A percentile compares a stretch with the other conserved stretches of the same genome.
Conservation (phyloP, 345 rosid genomes). For the Murraya koenigii region DNA sequence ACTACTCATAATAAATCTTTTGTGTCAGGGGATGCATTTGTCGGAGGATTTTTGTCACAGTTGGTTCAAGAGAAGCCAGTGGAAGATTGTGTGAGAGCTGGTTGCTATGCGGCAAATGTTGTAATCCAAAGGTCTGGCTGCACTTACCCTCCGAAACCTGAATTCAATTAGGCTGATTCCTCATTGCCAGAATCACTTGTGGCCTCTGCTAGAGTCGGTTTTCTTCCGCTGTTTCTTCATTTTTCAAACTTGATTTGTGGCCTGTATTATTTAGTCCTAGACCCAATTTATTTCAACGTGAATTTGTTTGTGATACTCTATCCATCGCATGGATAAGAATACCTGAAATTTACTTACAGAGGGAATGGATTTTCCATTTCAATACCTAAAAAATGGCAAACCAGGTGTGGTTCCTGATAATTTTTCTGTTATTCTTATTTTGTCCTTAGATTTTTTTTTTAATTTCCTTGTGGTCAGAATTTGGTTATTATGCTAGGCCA, state of each 20-base stretch:
- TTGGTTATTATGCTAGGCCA: not conserved
- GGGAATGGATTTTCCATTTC: not conserved
- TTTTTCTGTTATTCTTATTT: not conserved
- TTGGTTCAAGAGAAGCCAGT: constrained; percentile 71
- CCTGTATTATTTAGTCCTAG: not conserved
- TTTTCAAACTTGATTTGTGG: not conserved
- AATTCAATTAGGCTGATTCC: constrained; percentile 32
- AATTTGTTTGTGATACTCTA: not conserved
- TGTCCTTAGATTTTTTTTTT: too few relatives aligned
- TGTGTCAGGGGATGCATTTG: constrained; percentile 79
- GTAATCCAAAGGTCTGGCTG: constrained; percentile 96
- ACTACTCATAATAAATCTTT: not conserved
- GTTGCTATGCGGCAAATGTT: constrained; percentile 75
- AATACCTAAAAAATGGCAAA: not conserved
- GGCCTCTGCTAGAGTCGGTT: not conserved
- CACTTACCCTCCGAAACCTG: constrained; percentile 72
- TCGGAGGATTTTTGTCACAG: constrained; percentile 84
- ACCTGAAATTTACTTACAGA: not conserved
- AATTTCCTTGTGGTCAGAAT: not conserved
- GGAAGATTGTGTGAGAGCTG: constrained; percentile 78
- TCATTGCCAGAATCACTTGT: not conserved
- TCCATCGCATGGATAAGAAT: not conserved
- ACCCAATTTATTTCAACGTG: not conserved
- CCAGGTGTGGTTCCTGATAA: not conserved
- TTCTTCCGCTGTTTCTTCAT: not conserved